Evolutionary conservation across 129 eudicot species (phyloP).

Genomic region (Flaveria bidentis): DNA sequence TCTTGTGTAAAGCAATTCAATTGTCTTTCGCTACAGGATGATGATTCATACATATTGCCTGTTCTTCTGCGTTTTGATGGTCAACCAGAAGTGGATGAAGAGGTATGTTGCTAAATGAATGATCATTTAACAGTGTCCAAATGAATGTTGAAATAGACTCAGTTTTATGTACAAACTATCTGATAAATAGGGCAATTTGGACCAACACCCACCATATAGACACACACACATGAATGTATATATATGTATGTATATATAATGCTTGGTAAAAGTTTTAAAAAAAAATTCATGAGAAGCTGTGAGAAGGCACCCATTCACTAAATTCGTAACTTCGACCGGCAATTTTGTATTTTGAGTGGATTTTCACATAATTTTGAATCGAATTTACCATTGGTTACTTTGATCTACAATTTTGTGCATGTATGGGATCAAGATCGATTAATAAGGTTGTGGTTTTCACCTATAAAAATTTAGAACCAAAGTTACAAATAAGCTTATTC

Average conservation of each 20-base stretch:
- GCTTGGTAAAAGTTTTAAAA: too few species aligned
- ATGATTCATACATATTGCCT: constrained; percentile 86
- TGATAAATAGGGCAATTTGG: neutral
- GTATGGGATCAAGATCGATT: too few species aligned
- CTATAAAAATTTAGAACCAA: too few species aligned
- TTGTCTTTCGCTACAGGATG: constrained; percentile 53
- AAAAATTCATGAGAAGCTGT: neutral
- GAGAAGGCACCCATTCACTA: too few species aligned
- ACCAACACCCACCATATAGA: neutral
- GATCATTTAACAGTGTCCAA: neutral
- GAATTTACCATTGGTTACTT: too few species aligned
- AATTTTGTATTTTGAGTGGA: too few species aligned
- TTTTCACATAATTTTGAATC: too few species aligned
- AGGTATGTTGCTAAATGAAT: constrained; percentile 51
- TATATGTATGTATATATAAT: neutral
- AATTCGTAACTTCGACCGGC: too few species aligned
- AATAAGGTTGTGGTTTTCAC: too few species aligned
- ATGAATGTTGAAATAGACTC: constrained; percentile 1
- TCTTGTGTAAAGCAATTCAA: constrained; percentile 32
- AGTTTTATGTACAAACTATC: neutral
- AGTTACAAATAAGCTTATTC: too few species aligned
- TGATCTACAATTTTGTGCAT: too few species aligned
- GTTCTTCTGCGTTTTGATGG: constrained; percentile 92
- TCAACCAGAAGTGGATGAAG: constrained; percentile 96
- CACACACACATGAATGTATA: neutral